Evolutionary conservation across 2,329 filamentous ascomycete genomes (phyloP), one percentile per base, ranked within the genome.

Genomic region (Cercospora sojina): DNA sequence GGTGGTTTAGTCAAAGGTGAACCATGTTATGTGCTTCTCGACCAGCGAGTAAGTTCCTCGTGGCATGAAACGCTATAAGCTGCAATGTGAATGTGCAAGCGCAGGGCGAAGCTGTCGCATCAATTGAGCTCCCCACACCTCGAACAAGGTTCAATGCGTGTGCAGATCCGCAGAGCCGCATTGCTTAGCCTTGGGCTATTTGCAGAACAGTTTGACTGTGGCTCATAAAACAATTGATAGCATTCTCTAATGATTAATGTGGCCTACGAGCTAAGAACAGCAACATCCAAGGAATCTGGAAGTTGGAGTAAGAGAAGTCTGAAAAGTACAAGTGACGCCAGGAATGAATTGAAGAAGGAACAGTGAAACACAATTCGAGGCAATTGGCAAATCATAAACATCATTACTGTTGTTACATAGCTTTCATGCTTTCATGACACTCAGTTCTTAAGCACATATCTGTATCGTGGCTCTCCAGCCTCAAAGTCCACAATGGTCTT

Each of bases 401-500:
- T 56, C 51, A 56, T 29, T 29, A 29, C 51, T 56, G 25, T 29
- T 56, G 29, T 29, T 32, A 56, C 27, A 56, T 56, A 9, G 25
- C 16, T 56, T 29, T 31, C 47, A 23, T 51, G 20, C 47, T 51
- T n/a, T 47, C 38, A 53, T 27, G 20, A 23, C 59, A 35, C 66
- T 51, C 59, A 66, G 56, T 71, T 71, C 53, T 60, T 56, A 20
- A 71, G 58, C 60, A 71, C 70, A 67, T 71, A 71, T 59, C 81
- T 74, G 69, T 83, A 83, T 64, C 82, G 76, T 51, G 79, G 83
- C 75, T 86, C 84, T 1, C 86, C 87, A 0, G 78, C 76, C 16
- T 85, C 83, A 80, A 89, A 83, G 65, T 88, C 86, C 23, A 87
- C 71, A 16, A 89, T 77, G 3, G 81, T 81, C 74, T 84, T 73